Base-by-base conservation (phyloP, 31 red algal genomes). In the Endocladia muricata region DNA sequence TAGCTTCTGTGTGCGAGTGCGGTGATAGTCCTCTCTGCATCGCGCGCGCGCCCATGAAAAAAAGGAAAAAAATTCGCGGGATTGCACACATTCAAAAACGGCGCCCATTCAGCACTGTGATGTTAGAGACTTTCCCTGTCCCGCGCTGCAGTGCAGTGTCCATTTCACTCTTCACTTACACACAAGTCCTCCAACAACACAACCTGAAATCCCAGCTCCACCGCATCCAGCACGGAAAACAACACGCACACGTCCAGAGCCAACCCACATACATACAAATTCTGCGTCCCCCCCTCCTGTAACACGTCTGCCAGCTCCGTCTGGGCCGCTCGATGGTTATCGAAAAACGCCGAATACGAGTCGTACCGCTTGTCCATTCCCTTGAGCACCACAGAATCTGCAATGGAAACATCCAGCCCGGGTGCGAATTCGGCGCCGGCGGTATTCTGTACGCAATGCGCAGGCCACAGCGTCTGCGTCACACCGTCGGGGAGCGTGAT, bases 331-430 rank as follows among this genome's bases (percentile, higher is more conserved):
- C 55, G 60, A 19, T 47, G 41, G 43, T 88, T 82, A 57, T 83
- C 91, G 41, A 37, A 74, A 55, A 94, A 94, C 2, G 77, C 91
- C 4, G 84, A 88, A 55, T 94, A 94, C 3, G 77, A 77, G 36
- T 94, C 91, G 43, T 68, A 70, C 3, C 65, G 42, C 15, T 35
- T 15, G 60, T 82, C 70, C 52, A 47, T 83, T 29, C 83, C 91
- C 65, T 94, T 94, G 25, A 49, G 61, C 2, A 94, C 56, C 0
- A 71, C 52, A 28, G 71, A 43, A 37, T 47, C 79, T 11, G 19
- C 35, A 4, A 44, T 35, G 5, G 29, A 25, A 21, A 88, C 32
- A 8, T 9, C 3, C 40, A 94, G 55, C 1, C 37, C 78, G 2
- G 37, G 34, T 4, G 61, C 39, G 37, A 88, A 72, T 42, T 64